Conservation (phyloP, 2,329 filamentous ascomycete genomes). For the Apiospora arundinis region DNA sequence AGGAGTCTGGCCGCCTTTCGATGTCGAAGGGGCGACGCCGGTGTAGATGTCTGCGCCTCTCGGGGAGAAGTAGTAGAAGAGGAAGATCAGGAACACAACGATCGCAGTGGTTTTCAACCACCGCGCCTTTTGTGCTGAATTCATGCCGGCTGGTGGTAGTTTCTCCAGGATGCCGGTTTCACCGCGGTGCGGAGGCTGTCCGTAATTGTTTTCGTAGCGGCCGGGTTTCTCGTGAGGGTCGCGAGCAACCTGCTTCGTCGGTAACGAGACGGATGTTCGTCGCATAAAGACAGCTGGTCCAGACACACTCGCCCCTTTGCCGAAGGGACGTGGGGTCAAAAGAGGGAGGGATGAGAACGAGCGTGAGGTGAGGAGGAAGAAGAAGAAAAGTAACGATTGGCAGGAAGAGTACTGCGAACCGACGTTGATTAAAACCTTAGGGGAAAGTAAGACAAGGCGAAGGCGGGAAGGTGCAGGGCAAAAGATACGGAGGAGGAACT, state of each 20-base stretch:
- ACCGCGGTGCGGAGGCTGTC: slow-evolving; percentile 40
- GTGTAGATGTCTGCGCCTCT: slow-evolving; percentile 61
- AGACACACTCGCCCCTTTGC: slow-evolving; percentile 28
- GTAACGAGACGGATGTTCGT: slow-evolving; percentile 69
- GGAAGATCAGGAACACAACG: slow-evolving; percentile 62
- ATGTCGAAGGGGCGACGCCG: slow-evolving; percentile 44
- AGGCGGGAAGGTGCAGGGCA: not conserved
- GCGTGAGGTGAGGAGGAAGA: not conserved
- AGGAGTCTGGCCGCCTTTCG: slow-evolving; percentile 56
- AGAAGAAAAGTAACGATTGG: slow-evolving; percentile 13
- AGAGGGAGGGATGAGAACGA: slow-evolving; percentile 2
- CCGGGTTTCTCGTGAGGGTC: slow-evolving; percentile 71
- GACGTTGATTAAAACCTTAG: slow-evolving; percentile 18
- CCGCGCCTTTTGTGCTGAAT: slow-evolving; percentile 69
- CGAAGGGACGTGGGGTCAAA: slow-evolving; percentile 27
- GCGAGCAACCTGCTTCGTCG: slow-evolving; percentile 64
- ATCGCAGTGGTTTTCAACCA: slow-evolving; percentile 71
- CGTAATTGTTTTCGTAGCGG: slow-evolving; percentile 56
- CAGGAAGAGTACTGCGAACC: not conserved
- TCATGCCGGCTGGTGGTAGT: slow-evolving; percentile 64
- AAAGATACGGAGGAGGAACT: not conserved
- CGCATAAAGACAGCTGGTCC: slow-evolving; percentile 54
- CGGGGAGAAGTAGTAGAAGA: slow-evolving; percentile 70
- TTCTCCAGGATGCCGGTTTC: slow-evolving; percentile 57
- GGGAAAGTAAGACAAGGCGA: slow-evolving; percentile 14